Percentiles rank a stretch among this genome's conserved stretches.
These are phyloP conservation scores for Gremmenia infestans DNA, from an alignment of 2,329 filamentous ascomycete genomes.

Conservation along the genomic window DNA sequence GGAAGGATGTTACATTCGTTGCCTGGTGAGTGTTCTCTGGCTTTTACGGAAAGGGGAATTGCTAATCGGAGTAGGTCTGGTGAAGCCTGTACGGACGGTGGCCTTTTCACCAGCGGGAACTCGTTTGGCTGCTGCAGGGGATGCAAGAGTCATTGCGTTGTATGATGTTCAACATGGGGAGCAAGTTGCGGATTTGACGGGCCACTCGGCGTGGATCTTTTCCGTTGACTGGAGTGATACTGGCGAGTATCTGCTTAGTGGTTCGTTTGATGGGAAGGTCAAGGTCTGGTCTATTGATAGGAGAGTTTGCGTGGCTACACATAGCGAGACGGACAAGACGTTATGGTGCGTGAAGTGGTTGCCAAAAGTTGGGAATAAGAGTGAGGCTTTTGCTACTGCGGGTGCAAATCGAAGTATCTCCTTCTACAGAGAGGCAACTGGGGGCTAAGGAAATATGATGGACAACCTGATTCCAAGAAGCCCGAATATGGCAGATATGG, in stretches of 20 bases:
- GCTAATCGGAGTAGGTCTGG: conserved; percentile 55
- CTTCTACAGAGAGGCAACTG: conserved; percentile 82
- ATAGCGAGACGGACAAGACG: conserved; percentile 81
- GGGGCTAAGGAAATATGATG: conserved; percentile 32
- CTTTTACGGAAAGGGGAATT: neutral
- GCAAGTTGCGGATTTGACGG: conserved; percentile 78
- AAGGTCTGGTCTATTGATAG: conserved; percentile 94
- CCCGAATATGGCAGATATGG: no score
- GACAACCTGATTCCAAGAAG: no score
- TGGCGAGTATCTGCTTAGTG: conserved; percentile 85
- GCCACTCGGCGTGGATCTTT: conserved; percentile 82
- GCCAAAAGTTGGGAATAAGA: conserved; percentile 56
- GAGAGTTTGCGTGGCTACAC: conserved; percentile 81
- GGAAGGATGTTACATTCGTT: conserved; percentile 82
- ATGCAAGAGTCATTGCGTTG: conserved; percentile 80
- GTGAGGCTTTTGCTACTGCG: conserved; percentile 71
- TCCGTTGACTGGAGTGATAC: conserved; percentile 89
- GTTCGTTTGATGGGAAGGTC: conserved; percentile 86
- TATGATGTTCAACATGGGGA: conserved; percentile 93
- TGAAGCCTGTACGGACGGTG: conserved; percentile 79
- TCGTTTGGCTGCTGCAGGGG: conserved; percentile 83
- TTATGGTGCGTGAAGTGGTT: conserved; percentile 84
- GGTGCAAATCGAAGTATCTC: conserved; percentile 71
- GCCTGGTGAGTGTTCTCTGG: conserved; percentile 50
- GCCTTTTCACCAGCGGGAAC: conserved; percentile 83